Evolutionary conservation across 2,329 filamentous ascomycete genomes (phyloP).

Genomic region (Colletotrichum sidae): DNA sequence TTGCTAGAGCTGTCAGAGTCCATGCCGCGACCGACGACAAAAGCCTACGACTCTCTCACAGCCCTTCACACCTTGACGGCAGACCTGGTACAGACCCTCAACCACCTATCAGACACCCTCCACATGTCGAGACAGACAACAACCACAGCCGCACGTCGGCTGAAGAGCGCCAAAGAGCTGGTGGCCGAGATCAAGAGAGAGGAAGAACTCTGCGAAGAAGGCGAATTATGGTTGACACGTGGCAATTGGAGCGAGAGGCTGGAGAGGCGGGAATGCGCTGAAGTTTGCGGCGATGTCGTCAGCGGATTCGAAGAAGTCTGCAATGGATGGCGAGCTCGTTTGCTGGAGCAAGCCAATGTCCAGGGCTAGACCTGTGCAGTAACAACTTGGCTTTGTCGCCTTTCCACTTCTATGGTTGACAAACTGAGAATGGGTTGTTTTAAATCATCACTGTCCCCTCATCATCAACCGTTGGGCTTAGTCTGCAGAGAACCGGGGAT

Average conservation of each 20-base stretch:
- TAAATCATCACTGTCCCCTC: not conserved
- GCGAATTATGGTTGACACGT: conserved; percentile 81
- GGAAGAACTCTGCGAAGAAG: conserved; percentile 84
- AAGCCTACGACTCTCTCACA: conserved; percentile 74
- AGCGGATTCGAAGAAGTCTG: conserved; percentile 93
- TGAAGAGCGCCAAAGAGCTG: conserved; percentile 86
- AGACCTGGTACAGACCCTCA: conserved; percentile 82
- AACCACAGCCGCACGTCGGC: conserved; percentile 80
- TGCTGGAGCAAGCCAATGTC: conserved; percentile 74
- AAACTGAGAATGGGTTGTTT: not conserved
- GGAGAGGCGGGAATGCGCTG: conserved; percentile 81
- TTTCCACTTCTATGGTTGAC: too few species aligned
- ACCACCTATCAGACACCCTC: conserved; percentile 88
- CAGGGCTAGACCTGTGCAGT: conserved; percentile 36
- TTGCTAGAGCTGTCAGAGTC: conserved; percentile 73
- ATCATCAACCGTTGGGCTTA: too few species aligned
- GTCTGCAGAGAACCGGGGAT: too few species aligned
- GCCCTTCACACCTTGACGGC: conserved; percentile 77
- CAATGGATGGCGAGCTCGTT: conserved; percentile 81
- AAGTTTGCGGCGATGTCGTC: conserved; percentile 87
- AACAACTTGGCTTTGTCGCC: not conserved
- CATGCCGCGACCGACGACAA: conserved; percentile 73
- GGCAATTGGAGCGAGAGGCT: conserved; percentile 87
- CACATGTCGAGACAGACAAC: conserved; percentile 95
- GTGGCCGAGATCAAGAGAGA: conserved; percentile 88